These are phyloP conservation scores for Starmera pachycereana DNA, from an alignment of 805 yeast species.

Conservation along the genomic window DNA sequence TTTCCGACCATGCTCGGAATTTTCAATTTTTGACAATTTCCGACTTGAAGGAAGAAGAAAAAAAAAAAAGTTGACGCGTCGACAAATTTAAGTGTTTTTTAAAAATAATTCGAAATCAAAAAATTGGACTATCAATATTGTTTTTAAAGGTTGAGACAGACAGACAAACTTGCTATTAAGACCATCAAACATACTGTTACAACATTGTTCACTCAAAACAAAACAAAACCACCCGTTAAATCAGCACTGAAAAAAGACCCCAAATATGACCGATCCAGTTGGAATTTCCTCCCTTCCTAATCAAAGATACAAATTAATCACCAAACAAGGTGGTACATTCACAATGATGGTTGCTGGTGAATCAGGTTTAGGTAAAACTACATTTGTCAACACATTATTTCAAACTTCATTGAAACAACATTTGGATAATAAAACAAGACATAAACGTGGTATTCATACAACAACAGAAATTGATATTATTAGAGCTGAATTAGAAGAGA, in stretches of 20 bases:
- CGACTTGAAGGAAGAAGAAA: too few species aligned
- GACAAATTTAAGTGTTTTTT: too few species aligned
- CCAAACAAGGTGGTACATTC: slow-evolving; percentile 66
- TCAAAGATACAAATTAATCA: slow-evolving; percentile 56
- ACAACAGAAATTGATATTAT: slow-evolving; percentile 73
- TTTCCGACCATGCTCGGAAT: neutral
- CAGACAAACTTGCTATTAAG: too few species aligned
- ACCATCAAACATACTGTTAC: too few species aligned
- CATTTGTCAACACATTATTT: slow-evolving; percentile 78
- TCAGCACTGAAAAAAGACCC: too few species aligned
- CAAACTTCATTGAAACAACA: slow-evolving; percentile 59
- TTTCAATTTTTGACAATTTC: neutral
- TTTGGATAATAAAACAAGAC: slow-evolving; percentile 28
- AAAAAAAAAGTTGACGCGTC: too few species aligned
- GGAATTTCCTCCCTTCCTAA: slow-evolving; percentile 21
- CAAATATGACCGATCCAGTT: slow-evolving; percentile 17
- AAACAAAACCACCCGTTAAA: too few species aligned
- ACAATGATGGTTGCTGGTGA: slow-evolving; percentile 86
- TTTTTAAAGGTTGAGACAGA: too few species aligned
- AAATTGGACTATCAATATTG: too few species aligned
- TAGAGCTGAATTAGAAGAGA: slow-evolving; percentile 76
- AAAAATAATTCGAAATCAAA: too few species aligned
- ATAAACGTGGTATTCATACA: slow-evolving; percentile 48
- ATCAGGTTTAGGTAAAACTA: slow-evolving; percentile 87
- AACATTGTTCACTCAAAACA: too few species aligned